These are phyloP conservation scores for Huntiella decipiens DNA, from an alignment of 2,329 filamentous ascomycete species.

Conservation along the genomic window DNA sequence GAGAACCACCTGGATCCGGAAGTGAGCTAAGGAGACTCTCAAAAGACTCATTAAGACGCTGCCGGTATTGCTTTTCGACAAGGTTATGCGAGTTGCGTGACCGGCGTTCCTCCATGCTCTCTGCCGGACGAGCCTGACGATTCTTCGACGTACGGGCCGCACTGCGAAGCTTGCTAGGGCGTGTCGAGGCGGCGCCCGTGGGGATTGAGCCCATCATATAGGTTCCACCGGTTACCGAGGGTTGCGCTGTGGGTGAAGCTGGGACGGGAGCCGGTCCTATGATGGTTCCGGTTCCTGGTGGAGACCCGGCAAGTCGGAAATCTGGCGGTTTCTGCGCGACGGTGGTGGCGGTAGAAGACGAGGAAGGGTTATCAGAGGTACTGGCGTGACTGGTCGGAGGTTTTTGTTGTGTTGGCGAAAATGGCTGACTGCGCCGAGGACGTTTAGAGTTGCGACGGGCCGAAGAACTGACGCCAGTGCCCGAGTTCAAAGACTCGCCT, in stretches of 20 bases:
- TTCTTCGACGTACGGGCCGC: slow-evolving; percentile 18
- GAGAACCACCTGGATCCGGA: slow-evolving; percentile 13
- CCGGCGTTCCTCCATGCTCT: slow-evolving; percentile 16
- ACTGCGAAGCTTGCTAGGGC: slow-evolving; percentile 15
- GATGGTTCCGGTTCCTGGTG: background rate
- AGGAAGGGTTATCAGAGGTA: slow-evolving; percentile 3
- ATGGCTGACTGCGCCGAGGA: background rate
- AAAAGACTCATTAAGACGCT: slow-evolving; percentile 18
- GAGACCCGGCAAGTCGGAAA: background rate
- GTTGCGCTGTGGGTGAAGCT: background rate
- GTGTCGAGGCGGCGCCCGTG: slow-evolving; percentile 2
- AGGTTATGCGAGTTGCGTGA: slow-evolving; percentile 18
- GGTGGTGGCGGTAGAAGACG: slow-evolving; percentile 1
- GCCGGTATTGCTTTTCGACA: slow-evolving; percentile 19
- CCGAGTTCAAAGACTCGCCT: too few relatives aligned
- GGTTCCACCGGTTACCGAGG: slow-evolving; percentile 4
- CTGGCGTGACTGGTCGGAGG: background rate
- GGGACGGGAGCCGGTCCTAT: background rate
- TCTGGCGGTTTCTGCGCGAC: background rate
- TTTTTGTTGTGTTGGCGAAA: background rate
- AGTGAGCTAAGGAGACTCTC: slow-evolving; percentile 16
- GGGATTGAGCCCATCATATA: slow-evolving; percentile 10
- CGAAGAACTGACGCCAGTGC: too few relatives aligned
- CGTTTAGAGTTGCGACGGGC: background rate
- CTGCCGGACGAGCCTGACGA: slow-evolving; percentile 14